Evolutionary conservation across 1,284 basidiomycete genomes (phyloP).

Genomic region (Erythrobasidium hasegawianum): DNA sequence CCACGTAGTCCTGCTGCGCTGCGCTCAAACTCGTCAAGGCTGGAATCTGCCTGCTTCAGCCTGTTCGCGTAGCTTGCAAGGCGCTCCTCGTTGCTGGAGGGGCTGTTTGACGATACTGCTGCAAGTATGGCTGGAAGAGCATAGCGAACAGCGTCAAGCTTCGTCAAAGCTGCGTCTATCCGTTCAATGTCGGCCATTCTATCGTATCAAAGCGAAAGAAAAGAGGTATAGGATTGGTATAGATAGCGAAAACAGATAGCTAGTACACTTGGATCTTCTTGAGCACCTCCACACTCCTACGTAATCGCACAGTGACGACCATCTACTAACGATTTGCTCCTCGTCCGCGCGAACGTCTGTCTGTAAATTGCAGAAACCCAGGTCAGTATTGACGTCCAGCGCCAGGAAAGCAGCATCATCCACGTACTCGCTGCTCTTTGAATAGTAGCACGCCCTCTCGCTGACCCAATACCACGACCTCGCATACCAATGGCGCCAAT

Average conservation of each 20-base stretch:
- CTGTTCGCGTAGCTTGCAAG: slow-evolving; percentile 15
- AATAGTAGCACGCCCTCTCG: slow-evolving; percentile 92
- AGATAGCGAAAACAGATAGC: too few species aligned
- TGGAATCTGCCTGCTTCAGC: slow-evolving; percentile 1
- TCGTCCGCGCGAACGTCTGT: slow-evolving; percentile 7
- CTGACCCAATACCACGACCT: slow-evolving; percentile 97
- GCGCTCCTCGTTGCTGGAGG: neutral
- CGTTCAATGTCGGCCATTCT: slow-evolving; percentile 20
- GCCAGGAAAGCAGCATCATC: neutral
- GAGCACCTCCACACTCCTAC: too few species aligned
- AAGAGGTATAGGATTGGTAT: too few species aligned
- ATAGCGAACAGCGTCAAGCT: slow-evolving; percentile 33
- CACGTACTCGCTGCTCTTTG: slow-evolving; percentile 62
- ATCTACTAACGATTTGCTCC: neutral
- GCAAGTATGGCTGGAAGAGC: slow-evolving; percentile 24
- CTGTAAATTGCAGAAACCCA: neutral
- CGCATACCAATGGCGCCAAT: slow-evolving; percentile 98
- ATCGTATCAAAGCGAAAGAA: neutral
- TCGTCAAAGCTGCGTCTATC: slow-evolving; percentile 22
- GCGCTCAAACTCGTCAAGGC: slow-evolving; percentile 8
- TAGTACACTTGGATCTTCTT: too few species aligned
- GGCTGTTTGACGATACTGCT: slow-evolving; percentile 1
- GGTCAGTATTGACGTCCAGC: neutral
- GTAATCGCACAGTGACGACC: neutral
- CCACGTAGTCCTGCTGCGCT: slow-evolving; percentile 5